These are phyloP conservation scores for Gynostemma pentaphyllum DNA, from an alignment of 306 rosid species.

Conservation along the genomic window DNA sequence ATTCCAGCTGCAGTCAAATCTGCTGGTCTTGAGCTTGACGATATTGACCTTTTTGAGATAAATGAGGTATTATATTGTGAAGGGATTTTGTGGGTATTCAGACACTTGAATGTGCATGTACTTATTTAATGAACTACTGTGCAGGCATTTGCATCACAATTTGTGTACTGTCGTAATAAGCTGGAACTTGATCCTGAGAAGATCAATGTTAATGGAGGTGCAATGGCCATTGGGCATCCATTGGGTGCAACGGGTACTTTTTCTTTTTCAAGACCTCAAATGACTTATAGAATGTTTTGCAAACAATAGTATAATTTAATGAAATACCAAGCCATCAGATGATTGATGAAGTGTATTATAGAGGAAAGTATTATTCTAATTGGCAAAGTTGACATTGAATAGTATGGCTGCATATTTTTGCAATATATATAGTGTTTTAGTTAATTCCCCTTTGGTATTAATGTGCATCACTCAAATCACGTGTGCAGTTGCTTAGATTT, in stretches of 20 bases:
- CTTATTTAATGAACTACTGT: conserved; percentile 11
- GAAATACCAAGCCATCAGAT: background rate
- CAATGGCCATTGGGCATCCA: conserved; percentile 95
- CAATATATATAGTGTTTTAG: background rate
- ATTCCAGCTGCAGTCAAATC: conserved; percentile 95
- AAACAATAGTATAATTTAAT: background rate
- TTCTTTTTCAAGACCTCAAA: background rate
- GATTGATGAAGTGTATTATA: background rate
- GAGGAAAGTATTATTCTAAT: background rate
- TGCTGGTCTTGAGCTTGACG: conserved; percentile 87
- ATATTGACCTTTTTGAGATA: conserved; percentile 89
- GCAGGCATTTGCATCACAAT: conserved; percentile 96
- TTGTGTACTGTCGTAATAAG: conserved; percentile 82
- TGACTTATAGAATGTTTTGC: no score
- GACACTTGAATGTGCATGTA: background rate
- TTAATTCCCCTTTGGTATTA: no score
- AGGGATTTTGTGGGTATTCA: background rate
- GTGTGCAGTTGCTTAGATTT: no score
- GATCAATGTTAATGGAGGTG: conserved; percentile 95
- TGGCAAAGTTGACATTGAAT: background rate
- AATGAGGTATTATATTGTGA: conserved; percentile 56
- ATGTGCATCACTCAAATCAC: no score
- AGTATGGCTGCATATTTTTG: no score
- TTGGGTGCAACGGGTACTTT: conserved; percentile 86
- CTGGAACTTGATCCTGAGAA: conserved; percentile 81